Conservation (phyloP, 2,329 filamentous ascomycete genomes). For the Sclerotiophoma versabilis region DNA sequence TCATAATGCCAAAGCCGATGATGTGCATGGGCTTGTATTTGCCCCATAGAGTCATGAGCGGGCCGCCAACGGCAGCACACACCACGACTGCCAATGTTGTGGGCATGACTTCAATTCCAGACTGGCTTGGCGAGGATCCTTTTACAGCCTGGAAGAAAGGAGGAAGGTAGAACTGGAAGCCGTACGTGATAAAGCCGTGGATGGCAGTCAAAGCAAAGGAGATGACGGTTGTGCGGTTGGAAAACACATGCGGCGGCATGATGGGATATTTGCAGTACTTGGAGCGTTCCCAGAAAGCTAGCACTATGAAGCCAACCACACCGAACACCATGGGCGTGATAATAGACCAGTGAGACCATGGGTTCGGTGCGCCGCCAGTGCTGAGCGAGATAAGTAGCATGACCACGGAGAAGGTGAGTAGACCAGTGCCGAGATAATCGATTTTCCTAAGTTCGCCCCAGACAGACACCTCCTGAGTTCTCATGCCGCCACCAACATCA, state of each 20-base stretch:
- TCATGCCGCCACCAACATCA: slow-evolving; percentile 25
- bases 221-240: slow-evolving; percentile 50
- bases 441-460: slow-evolving; percentile 30
- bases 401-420: slow-evolving; percentile 52
- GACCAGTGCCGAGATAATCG: slow-evolving; percentile 55
- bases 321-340: slow-evolving; percentile 57
- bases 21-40: slow-evolving; percentile 40
- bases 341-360: slow-evolving; percentile 53
- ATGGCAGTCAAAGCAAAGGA: slow-evolving; percentile 47
- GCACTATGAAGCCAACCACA: slow-evolving; percentile 47
- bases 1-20: slow-evolving; percentile 31
- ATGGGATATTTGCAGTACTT: slow-evolving; percentile 40
- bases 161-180: slow-evolving; percentile 38
- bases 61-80: slow-evolving; percentile 30
- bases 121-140: slow-evolving; percentile 27
- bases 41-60: slow-evolving; percentile 30
- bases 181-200: slow-evolving; percentile 37
- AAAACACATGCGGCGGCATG: slow-evolving; percentile 56
- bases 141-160: slow-evolving; percentile 41
- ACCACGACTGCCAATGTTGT: slow-evolving; percentile 34
- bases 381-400: slow-evolving; percentile 55
- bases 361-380: slow-evolving; percentile 53
- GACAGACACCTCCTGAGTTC: slow-evolving; percentile 19
- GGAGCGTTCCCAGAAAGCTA: slow-evolving; percentile 51
- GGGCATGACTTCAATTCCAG: slow-evolving; percentile 39